A percentile compares a stretch with the other conserved stretches of the same genome.
phyloP scores from a whole-genome alignment of 768 basidiomycete species.

The Tubosaeta brunneosetosa region DNA sequence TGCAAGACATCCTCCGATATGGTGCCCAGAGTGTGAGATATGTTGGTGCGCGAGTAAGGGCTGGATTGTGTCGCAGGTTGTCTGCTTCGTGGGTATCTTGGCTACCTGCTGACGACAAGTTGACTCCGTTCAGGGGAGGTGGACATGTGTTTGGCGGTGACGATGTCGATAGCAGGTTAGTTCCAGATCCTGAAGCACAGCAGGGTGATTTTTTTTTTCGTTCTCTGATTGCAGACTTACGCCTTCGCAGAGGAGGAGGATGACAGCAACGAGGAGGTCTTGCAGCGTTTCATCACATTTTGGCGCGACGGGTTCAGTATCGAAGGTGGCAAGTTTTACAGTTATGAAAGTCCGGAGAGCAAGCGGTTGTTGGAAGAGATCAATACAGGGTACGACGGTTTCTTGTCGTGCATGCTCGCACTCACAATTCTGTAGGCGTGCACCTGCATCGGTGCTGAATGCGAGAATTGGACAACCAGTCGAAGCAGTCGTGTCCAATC shows the following conservation, averaged over 20 bases:
- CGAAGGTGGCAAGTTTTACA: conserved; percentile 81
- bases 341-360: conserved; percentile 77
- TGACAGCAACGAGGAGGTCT: conserved; percentile 52
- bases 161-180: conserved; percentile 62
- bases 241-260: conserved; percentile 8
- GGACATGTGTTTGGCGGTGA: conserved; percentile 44
- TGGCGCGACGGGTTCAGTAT: conserved; percentile 94
- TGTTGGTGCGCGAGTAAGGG: not conserved
- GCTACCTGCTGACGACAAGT: conserved; percentile 11
- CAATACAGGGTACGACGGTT: conserved; percentile 58
- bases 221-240: no score
- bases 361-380: conserved; percentile 68
- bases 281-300: conserved; percentile 75
- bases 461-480: conserved; percentile 76
- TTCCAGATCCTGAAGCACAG: no score
- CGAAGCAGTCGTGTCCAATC: conserved; percentile 71
- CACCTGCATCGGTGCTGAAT: conserved; percentile 73
- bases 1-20: conserved; percentile 69
- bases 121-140: conserved; percentile 36
- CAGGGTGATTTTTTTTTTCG: no score
- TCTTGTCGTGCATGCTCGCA: not conserved
- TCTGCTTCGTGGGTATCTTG: conserved; percentile 16
- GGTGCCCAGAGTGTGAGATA: conserved; percentile 66
- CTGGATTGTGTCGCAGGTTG: conserved; percentile 13
- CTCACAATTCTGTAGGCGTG: conserved; percentile 45